phyloP scores from a whole-genome alignment of 2,329 filamentous ascomycete genomes.

The Tolypocladium ovalisporum region DNA sequence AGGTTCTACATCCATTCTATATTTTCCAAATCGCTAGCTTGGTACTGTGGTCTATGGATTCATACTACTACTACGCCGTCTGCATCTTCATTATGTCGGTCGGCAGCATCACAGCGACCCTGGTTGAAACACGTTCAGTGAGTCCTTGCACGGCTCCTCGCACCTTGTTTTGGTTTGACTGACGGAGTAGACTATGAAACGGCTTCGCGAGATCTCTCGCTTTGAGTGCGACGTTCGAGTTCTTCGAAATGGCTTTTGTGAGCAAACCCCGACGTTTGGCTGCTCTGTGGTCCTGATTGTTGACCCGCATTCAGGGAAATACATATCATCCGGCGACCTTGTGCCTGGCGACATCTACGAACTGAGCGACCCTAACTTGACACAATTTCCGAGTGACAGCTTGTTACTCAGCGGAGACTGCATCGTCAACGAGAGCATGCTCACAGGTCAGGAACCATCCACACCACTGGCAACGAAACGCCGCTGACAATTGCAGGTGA shows the following conservation, averaged over 20 bases:
- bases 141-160: slow-evolving; percentile 16
- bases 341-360: slow-evolving; percentile 96
- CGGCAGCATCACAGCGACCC: slow-evolving; percentile 79
- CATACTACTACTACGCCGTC: slow-evolving; percentile 95
- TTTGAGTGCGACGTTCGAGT: slow-evolving; percentile 96
- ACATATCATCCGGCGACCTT: slow-evolving; percentile 74
- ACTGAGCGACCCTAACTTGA: slow-evolving; percentile 82
- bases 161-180: background rate
- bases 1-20: slow-evolving; percentile 95
- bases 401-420: slow-evolving; percentile 86
- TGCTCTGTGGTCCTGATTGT: background rate
- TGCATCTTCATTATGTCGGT: slow-evolving; percentile 94
- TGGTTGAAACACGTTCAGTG: slow-evolving; percentile 79
- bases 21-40: slow-evolving; percentile 95
- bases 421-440: slow-evolving; percentile 98
- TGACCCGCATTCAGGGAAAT: slow-evolving; percentile 48
- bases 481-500: slow-evolving; percentile 44
- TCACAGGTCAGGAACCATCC: slow-evolving; percentile 44
- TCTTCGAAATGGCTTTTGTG: slow-evolving; percentile 87
- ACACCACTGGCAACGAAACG: background rate
- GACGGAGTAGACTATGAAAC: slow-evolving; percentile 61
- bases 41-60: slow-evolving; percentile 85
- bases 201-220: slow-evolving; percentile 79
- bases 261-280: slow-evolving; percentile 14
- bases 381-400: slow-evolving; percentile 86